These are phyloP conservation scores for Beauveria asiatica DNA, from an alignment of 2,329 filamentous ascomycete genomes.

Conservation along the genomic window DNA sequence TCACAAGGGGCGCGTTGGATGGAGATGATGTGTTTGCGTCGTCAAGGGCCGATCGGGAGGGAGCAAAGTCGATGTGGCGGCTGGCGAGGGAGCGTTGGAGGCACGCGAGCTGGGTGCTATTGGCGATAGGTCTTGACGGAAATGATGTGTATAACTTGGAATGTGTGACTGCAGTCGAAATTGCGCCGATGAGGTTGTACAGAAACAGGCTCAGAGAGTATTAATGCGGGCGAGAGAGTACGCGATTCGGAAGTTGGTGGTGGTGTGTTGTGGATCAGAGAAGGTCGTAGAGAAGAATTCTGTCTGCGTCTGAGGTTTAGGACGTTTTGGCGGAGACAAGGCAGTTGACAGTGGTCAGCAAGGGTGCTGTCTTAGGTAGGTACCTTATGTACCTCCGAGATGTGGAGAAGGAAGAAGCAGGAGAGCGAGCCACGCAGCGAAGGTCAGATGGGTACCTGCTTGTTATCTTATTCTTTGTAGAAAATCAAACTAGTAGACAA, in stretches of 20 bases:
- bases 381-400: too few species aligned
- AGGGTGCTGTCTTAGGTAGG: too few species aligned
- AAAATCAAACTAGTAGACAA: neutral
- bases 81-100: constrained; percentile 1
- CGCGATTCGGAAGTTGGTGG: constrained; percentile 3
- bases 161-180: neutral
- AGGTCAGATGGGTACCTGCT: neutral
- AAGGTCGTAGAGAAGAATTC: constrained; percentile 8
- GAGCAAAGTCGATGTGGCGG: neutral
- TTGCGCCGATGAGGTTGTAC: neutral
- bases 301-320: constrained; percentile 6
- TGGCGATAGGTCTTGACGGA: neutral
- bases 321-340: neutral
- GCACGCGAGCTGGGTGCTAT: constrained; percentile 8
- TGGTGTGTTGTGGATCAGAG: constrained; percentile 12
- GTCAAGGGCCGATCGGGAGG: neutral
- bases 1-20: neutral
- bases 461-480: too few species aligned
- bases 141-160: neutral
- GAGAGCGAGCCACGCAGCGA: too few species aligned
- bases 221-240: neutral
- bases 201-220: neutral
- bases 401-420: constrained; percentile 3
- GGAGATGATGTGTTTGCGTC: neutral
- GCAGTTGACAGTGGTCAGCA: neutral